Evolutionary conservation across 2,329 filamentous ascomycete species (phyloP), one percentile per base, ranked within the genome.

Genomic region (Allantophomopsis cytisporea): DNA sequence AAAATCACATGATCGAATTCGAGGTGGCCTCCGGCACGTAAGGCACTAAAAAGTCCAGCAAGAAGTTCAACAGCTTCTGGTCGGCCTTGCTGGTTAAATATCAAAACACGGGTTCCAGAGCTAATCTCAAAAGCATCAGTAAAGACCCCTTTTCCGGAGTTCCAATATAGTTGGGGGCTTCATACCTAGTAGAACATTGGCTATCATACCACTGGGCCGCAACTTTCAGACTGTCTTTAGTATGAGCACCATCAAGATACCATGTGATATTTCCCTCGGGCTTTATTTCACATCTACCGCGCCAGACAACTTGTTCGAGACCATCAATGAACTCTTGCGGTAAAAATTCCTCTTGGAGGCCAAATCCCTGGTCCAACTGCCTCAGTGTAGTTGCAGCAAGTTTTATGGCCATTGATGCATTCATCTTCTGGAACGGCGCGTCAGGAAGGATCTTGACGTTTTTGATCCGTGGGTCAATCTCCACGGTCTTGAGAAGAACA

Each of bases 161-260:
- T 35, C 13, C 18, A 0, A 10, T 31, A 21, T 14, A 5, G 6
- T 33, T 37, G 38, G 38, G 20, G 23, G 23, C 7, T 28, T 28
- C 23, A 28, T 28, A 28, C 23, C 11, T 28, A 28, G 23, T 28
- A 38, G 41, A 46, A 32, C 50, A 63, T 50, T 72, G 66, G 8
- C 58, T 57, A 2, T 76, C 73, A 53, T 94, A 96, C 88, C 88
- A 95, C 45, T 73, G 72, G 1, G 80, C 80, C 4, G 86, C 85
- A 47, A 85, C 72, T 46, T 81, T 74, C 40, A 98, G 80, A 55
- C 87, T 95, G 54, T 96, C 89, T 3, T 82, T 68, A 0, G 89
- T 98, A 59, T 98, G 91, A 2, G 87, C 91, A 7, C 91, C 88
- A 54, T 98, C 91, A 15, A 98, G 73, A 53, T 88, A 82, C 88